phyloP scores from a whole-genome alignment of 441 rosid species.

The Populus hybrid region DNA sequence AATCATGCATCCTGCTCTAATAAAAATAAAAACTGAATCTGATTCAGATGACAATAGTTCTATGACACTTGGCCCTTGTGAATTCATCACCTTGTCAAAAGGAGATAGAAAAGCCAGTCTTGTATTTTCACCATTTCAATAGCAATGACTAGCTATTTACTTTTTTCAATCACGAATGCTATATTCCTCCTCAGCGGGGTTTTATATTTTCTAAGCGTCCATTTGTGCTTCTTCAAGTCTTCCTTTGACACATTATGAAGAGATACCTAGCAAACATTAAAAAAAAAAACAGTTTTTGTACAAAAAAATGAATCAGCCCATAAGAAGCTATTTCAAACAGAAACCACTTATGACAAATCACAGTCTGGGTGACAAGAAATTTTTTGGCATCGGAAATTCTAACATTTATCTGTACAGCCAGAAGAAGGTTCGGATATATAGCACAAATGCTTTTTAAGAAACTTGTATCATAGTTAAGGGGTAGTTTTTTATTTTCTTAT shows the following conservation, averaged over 20 bases:
- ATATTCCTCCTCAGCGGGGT: not conserved
- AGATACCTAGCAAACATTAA: conserved; percentile 4
- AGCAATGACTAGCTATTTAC: too few species aligned
- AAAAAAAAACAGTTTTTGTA: not conserved
- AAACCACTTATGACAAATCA: not conserved
- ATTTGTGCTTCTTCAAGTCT: not conserved
- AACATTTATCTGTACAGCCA: not conserved
- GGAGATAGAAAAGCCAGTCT: too few species aligned
- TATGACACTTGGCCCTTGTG: too few species aligned
- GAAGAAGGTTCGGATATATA: not conserved
- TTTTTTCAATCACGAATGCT: not conserved
- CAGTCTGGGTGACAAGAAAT: not conserved
- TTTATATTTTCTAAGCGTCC: not conserved
- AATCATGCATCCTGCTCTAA: too few species aligned
- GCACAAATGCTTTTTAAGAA: not conserved
- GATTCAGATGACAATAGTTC: too few species aligned
- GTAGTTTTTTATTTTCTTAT: not conserved
- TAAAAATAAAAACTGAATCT: too few species aligned
- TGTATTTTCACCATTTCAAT: too few species aligned
- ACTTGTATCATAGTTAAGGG: not conserved
- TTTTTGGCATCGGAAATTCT: not conserved
- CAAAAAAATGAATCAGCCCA: not conserved
- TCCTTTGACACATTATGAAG: conserved; percentile 5
- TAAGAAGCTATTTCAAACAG: not conserved
- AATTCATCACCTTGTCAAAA: too few species aligned